These are phyloP conservation scores for Ustilago lituana DNA, from an alignment of 1,284 basidiomycete genomes.

Conservation along the genomic window DNA sequence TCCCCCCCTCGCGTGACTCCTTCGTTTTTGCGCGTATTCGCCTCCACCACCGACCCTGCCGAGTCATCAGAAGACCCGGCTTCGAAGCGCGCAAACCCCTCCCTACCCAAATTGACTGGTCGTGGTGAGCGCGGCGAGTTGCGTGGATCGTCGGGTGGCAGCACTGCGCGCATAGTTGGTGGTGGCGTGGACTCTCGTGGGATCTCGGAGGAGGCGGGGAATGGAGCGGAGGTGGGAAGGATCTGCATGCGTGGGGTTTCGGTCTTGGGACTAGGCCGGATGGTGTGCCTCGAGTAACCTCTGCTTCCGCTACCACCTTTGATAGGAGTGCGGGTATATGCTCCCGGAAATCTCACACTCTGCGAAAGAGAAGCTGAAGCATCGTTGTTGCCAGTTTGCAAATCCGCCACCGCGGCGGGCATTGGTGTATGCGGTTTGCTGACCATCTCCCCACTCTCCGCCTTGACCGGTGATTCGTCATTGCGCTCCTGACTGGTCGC, in stretches of 20 bases:
- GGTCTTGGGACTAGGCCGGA: conserved; percentile 26
- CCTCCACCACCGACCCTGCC: neutral
- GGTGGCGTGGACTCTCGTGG: conserved; percentile 42
- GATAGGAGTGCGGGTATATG: conserved; percentile 24
- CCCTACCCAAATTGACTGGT: conserved; percentile 15
- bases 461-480: conserved; percentile 9
- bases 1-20: neutral
- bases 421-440: conserved; percentile 36
- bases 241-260: too few relatives aligned
- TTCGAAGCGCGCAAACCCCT: conserved; percentile 14
- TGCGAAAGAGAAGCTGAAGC: conserved; percentile 21
- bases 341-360: conserved; percentile 29
- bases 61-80: conserved; percentile 1
- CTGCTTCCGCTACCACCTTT: too few relatives aligned
- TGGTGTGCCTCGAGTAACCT: conserved; percentile 37
- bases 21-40: conserved; percentile 11
- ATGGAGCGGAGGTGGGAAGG: too few relatives aligned
- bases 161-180: conserved; percentile 2
- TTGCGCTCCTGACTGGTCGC: too few relatives aligned
- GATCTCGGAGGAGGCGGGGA: too few relatives aligned
- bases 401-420: neutral
- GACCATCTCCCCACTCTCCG: neutral
- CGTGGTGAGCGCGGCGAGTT: conserved; percentile 27
- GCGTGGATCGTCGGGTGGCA: conserved; percentile 24
- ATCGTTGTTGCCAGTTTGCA: neutral